Evolutionary conservation across 768 basidiomycete genomes (phyloP).

Genomic region (Termitomyces sp.): DNA sequence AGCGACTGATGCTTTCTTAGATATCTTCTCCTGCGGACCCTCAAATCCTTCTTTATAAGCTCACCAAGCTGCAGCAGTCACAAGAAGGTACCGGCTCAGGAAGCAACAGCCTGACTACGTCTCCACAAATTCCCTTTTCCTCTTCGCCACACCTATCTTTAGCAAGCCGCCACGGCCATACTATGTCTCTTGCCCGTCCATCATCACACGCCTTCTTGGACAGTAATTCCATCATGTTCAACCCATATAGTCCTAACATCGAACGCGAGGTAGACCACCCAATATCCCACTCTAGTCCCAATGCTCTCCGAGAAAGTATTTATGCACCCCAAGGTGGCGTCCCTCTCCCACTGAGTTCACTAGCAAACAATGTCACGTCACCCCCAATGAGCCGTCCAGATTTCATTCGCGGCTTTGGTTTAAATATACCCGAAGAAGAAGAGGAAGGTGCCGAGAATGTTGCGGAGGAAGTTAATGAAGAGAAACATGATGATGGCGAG

Average conservation of each 20-base stretch:
- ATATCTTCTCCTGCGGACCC: conserved; percentile 91
- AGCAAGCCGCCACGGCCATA: conserved; percentile 61
- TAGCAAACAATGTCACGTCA: conserved; percentile 39
- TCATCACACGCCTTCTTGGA: conserved; percentile 31
- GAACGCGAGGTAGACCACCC: conserved; percentile 31
- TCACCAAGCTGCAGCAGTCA: conserved; percentile 78
- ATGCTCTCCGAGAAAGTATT: conserved; percentile 24
- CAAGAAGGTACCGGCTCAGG: conserved; percentile 46
- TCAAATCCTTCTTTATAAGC: conserved; percentile 71
- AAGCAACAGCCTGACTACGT: conserved; percentile 45
- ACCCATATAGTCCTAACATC: conserved; percentile 62
- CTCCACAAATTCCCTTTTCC: conserved; percentile 59
- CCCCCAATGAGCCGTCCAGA: conserved; percentile 58
- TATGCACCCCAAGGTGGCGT: conserved; percentile 54
- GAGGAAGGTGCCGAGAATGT: conserved; percentile 45
- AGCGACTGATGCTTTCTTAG: conserved; percentile 31
- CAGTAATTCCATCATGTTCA: conserved; percentile 31
- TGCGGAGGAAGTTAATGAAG: conserved; percentile 17
- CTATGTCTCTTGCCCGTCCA: conserved; percentile 64
- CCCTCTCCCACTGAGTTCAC: conserved; percentile 37
- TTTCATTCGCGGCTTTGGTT: conserved; percentile 73
- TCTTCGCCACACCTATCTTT: conserved; percentile 40
- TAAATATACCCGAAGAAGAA: conserved; percentile 74
- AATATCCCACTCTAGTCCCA: conserved; percentile 16
- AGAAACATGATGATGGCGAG: conserved; percentile 33